These are phyloP conservation scores for Pyronema domesticum DNA, from an alignment of 495 filamentous ascomycete genomes.

Conservation along the genomic window DNA sequence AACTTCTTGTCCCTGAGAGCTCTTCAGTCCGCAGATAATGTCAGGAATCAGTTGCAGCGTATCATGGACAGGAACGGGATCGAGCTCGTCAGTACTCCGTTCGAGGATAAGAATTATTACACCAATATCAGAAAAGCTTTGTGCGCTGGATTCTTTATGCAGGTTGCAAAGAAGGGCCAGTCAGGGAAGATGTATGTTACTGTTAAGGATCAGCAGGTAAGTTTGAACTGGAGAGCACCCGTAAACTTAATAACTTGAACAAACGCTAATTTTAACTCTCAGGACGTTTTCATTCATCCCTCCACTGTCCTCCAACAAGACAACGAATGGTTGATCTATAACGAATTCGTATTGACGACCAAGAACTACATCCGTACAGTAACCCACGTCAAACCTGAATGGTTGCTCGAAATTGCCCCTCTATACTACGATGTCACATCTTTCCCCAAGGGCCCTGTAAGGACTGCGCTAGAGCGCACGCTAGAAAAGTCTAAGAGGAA, in stretches of 20 bases:
- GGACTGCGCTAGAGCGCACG: conserved; percentile 52
- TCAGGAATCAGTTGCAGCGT: conserved; percentile 71
- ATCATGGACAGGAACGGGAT: conserved; percentile 90
- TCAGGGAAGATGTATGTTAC: conserved; percentile 71
- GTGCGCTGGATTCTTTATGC: conserved; percentile 98
- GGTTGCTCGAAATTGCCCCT: conserved; percentile 87
- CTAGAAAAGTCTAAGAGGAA: conserved; percentile 56
- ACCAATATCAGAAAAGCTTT: conserved; percentile 88
- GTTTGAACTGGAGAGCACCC: neutral
- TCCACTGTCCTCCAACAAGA: conserved; percentile 71
- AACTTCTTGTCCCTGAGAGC: conserved; percentile 88
- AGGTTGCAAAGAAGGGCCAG: conserved; percentile 80
- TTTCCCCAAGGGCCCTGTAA: conserved; percentile 76
- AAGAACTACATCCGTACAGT: conserved; percentile 77
- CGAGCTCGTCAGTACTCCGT: conserved; percentile 69
- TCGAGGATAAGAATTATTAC: conserved; percentile 94
- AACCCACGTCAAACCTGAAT: conserved; percentile 53
- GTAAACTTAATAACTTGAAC: neutral
- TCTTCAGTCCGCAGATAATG: conserved; percentile 81
- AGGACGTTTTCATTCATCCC: conserved; percentile 80
- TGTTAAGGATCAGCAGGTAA: conserved; percentile 66
- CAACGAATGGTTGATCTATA: conserved; percentile 93
- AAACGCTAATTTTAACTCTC: conserved; percentile 8
- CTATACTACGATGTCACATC: conserved; percentile 74
- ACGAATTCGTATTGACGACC: conserved; percentile 92